Evolutionary conservation across 371 early-diverging fungal species (phyloP).

Genomic region (Coemansia sp.): DNA sequence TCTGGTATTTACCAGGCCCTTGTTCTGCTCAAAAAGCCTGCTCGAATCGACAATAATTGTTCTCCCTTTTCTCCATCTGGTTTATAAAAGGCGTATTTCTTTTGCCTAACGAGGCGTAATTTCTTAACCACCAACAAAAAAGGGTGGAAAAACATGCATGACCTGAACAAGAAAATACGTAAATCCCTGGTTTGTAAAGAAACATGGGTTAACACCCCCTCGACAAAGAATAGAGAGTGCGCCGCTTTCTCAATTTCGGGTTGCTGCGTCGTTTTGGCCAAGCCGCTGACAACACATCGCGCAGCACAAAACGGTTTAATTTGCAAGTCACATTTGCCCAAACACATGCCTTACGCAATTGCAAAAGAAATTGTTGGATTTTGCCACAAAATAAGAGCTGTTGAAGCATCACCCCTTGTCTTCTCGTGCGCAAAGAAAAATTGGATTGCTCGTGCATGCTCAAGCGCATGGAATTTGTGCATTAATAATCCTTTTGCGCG

Average conservation of each 20-base stretch:
- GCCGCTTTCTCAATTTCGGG: neutral
- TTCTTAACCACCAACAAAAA: neutral
- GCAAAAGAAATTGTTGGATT: neutral
- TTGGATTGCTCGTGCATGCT: neutral
- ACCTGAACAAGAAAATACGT: neutral
- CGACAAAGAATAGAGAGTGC: neutral
- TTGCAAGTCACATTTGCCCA: too few relatives aligned
- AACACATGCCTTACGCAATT: too few relatives aligned
- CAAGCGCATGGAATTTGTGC: neutral
- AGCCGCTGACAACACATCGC: neutral
- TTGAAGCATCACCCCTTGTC: too few relatives aligned
- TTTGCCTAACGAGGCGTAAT: conserved; percentile 2
- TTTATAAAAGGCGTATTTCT: neutral
- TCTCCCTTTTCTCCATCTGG: conserved; percentile 3
- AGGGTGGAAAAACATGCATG: conserved; percentile 4
- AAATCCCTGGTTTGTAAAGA: too few relatives aligned
- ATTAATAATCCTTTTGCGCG: neutral
- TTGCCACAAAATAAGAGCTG: neutral
- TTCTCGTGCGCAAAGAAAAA: neutral
- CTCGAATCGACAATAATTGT: neutral
- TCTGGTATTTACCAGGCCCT: neutral
- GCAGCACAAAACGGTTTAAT: too few relatives aligned
- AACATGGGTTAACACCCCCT: too few relatives aligned
- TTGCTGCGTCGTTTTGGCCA: neutral
- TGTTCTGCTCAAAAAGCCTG: neutral